Percentiles rank a stretch among this genome's conserved stretches.
These are phyloP conservation scores for Fraxinus sp. DNA, from an alignment of 305 asterid genomes.

Conservation along the genomic window DNA sequence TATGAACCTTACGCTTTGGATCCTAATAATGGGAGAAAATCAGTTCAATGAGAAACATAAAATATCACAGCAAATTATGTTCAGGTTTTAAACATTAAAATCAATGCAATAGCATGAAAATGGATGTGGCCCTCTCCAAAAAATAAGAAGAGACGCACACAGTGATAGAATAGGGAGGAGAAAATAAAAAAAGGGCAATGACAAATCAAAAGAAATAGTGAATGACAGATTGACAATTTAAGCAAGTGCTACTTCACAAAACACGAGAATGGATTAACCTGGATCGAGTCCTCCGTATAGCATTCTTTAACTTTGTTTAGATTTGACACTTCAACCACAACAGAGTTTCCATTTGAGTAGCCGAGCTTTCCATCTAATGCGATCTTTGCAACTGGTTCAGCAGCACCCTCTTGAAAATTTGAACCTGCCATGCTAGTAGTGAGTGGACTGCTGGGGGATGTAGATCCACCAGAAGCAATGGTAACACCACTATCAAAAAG, in stretches of 20 bases:
- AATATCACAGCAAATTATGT: slow-evolving; percentile 12
- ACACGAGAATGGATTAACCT: slow-evolving; percentile 46
- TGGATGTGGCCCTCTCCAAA: neutral
- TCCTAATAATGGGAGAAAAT: slow-evolving; percentile 53
- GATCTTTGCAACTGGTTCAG: slow-evolving; percentile 76
- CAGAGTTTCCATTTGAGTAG: slow-evolving; percentile 81
- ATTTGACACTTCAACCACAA: slow-evolving; percentile 95
- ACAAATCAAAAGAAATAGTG: neutral
- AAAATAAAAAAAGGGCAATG: slow-evolving; percentile 1
- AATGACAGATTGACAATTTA: slow-evolving; percentile 8
- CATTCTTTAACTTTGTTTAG: slow-evolving; percentile 97
- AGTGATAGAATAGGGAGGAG: neutral
- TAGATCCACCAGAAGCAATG: slow-evolving; percentile 78
- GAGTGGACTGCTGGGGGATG: slow-evolving; percentile 97
- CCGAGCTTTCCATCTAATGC: slow-evolving; percentile 89
- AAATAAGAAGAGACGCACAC: neutral
- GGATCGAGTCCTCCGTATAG: slow-evolving; percentile 92
- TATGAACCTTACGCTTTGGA: slow-evolving; percentile 94
- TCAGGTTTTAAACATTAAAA: slow-evolving; percentile 6
- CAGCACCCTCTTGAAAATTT: slow-evolving; percentile 69
- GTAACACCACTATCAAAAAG: slow-evolving; percentile 84
- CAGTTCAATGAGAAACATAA: slow-evolving; percentile 25
- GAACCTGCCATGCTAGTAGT: slow-evolving; percentile 69
- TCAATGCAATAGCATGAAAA: slow-evolving; percentile 7
- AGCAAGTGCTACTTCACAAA: slow-evolving; percentile 16